Base-by-base conservation (phyloP, 2,329 filamentous ascomycete genomes). In the Xylaria hypoxylon region DNA sequence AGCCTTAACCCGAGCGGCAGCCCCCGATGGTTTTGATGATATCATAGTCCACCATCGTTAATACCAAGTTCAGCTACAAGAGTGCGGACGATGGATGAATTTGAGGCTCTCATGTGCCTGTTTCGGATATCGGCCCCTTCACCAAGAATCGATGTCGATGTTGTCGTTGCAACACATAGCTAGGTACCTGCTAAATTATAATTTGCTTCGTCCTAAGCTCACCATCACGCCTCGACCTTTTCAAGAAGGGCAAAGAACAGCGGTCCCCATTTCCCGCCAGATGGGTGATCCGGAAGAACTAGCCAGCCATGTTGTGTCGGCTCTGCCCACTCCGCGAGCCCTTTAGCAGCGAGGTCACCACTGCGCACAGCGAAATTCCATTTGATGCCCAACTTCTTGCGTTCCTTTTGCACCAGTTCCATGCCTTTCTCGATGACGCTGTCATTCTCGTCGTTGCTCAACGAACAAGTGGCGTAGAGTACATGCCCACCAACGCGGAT, bases 401-500 rank as follows among this genome's bases (percentile, higher is more conserved):
- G 70, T 45, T 80, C 78, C 72, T 80, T 80, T 53, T 75, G 73
- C 22, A 79, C 70, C 40, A 75, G 68, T 31, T 73, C 74, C 15
- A 77, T 33, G 40, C 74, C 74, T 59, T 76, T 78, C 61, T 79
- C 78, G 2, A 82, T 65, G 13, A 81, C 80, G 13, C 75, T 76
- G 59, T 82, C 80, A 42, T 81, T 82, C 76, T 81, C 80, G 0
- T 75, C 77, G 4, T 62, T 67, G 63, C 79, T 78, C 11, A 81
- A 71, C 13, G 80, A 80, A 62, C 79, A 81, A 0, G 80, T 81
- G 7, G 79, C 78, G 64, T 82, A 82, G 44, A 81, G 71, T 6
- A 81, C 75, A 1, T 65, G 74, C 1, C 79, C 80, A 17, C 79
- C 79, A 1, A 76, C 60, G 26, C 72, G 75, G 2, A 76, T 77